Evolutionary conservation across 805 yeast genomes (phyloP), one percentile per base, ranked within the genome.

Genomic region (Wickerhamomyces pijperi): DNA sequence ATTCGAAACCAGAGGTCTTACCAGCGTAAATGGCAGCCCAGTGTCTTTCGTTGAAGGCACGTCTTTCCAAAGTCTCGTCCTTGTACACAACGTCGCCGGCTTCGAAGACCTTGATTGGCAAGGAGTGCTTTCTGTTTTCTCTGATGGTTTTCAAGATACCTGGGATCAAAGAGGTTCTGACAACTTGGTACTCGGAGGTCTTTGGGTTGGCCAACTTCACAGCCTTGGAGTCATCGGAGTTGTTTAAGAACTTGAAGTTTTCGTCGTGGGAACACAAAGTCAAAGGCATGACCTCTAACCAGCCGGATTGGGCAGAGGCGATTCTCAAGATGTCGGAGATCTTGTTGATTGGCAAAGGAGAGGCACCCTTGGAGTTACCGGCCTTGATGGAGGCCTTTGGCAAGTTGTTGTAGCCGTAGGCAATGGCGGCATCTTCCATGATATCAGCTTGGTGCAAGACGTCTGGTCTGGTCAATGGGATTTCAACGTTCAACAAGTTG

Each of bases 381-480:
- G 85, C 71, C 48, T 86, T 73, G 55, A 92, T 85, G 48, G 74
- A 74, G 38, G 92, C 78, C 64, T 80, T 85, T 46, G 72, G 74
- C 55, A 92, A 71, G 58, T 84, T 86, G 65, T 88, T 82, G 70
- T 82, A 92, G 42, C 98, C 99, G 58, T 86, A 92, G 23, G 86
- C 94, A 56, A 92, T 82, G 36, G 96, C 98, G 36, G 90, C 95
- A 61, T 92, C 99, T 64, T 92, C 99, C 94, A 92, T 84, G 49
- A 92, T 80, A 64, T 92, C 99, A 71, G 97, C 90, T 59, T 86
- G 94, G 63, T 92, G 99, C 54, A 92, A 70, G 45, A 92, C 74
- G 63, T 92, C 99, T 11, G 97, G 79, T 68, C 99, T 82, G 31
- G 98, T 92, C 54, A 85, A 80, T 46, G 99, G 99, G 43, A 92